Base-by-base conservation (phyloP, 108 stramenopile species). In the Parmales sp. region DNA sequence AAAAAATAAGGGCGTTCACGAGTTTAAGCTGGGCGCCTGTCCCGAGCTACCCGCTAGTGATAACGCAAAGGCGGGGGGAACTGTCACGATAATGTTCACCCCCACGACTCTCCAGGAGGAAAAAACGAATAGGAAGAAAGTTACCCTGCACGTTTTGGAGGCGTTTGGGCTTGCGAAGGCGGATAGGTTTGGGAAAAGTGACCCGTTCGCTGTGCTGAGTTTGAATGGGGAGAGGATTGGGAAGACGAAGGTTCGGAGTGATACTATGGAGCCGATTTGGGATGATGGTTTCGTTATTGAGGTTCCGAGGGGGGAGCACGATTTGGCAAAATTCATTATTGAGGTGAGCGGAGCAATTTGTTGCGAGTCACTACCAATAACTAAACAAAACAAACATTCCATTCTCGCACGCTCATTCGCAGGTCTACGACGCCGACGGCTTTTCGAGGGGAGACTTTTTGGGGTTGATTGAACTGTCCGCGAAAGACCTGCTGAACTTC, bases 141-240 rank as follows among this genome's bases (percentile, higher is more conserved):
- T 60, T 11, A 13, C 7, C 26, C 13, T 60, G 26, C 26, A 60
- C 31, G 54, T 60, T 34, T 34, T 60, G 6, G 54, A 60, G 31
- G 54, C 54, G 4, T 60, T 13, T 34, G 54, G 54, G 3, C 54
- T 60, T 4, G 54, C 54, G 4, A 60, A 60, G 26, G 54, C 54
- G 5, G 54, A 60, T 34, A 60, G 26, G 26, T 60, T 60, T 31
- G 54, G 54, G 31, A 60, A 60, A 28, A 34, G 29, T 13, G 54
- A 60, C 31, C 54, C 54, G 31, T 60, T 60, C 20, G 54, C 54
- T 13, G 3, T 60, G 6, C 31, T 60, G 2, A 60, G 36, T 3
- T 28, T 60, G 29, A 60, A 60, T 20, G 20, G 16, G 26, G 36
- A 60, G 54, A 60, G 36, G 26, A 34, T 60, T 5, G 3, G 13